Conservation (phyloP, 2,329 filamentous ascomycete genomes). For the Fusarium hainanense region DNA sequence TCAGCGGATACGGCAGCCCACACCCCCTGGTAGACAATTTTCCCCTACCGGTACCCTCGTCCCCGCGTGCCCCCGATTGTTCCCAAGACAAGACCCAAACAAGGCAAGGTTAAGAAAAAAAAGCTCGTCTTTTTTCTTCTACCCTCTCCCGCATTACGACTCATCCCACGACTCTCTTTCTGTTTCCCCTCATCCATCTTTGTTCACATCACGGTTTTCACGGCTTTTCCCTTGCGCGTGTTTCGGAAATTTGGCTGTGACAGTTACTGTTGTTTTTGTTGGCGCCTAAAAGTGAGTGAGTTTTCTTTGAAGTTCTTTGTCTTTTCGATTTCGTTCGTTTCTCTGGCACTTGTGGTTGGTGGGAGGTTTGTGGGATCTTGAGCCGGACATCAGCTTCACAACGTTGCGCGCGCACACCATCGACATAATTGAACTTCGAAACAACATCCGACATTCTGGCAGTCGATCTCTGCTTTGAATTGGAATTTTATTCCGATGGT, state of each 20-base stretch:
- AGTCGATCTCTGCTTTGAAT: not conserved
- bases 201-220: constrained; percentile 54
- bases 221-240: constrained; percentile 61
- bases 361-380: constrained; percentile 32
- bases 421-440: constrained; percentile 9
- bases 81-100: constrained; percentile 49
- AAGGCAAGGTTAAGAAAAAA: constrained; percentile 51
- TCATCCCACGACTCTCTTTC: constrained; percentile 50
- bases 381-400: constrained; percentile 25
- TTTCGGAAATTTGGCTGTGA: constrained; percentile 58
- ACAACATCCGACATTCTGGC: not conserved
- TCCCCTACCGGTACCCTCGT: constrained; percentile 50
- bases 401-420: constrained; percentile 18
- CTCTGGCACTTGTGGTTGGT: constrained; percentile 34
- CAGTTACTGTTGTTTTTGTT: constrained; percentile 60
- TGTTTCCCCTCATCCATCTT: constrained; percentile 50
- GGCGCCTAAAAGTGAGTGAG: constrained; percentile 66
- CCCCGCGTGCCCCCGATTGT: constrained; percentile 48
- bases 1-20: constrained; percentile 46
- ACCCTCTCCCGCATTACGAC: constrained; percentile 48
- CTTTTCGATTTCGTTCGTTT: constrained; percentile 37
- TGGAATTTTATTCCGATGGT: not conserved
- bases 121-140: constrained; percentile 50
- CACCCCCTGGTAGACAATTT: constrained; percentile 49
- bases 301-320: constrained; percentile 26